Percentiles rank a stretch among this genome's conserved stretches.
These are phyloP conservation scores for Fulvia fulva DNA, from an alignment of 2,329 filamentous ascomycete genomes.

Conservation along the genomic window DNA sequence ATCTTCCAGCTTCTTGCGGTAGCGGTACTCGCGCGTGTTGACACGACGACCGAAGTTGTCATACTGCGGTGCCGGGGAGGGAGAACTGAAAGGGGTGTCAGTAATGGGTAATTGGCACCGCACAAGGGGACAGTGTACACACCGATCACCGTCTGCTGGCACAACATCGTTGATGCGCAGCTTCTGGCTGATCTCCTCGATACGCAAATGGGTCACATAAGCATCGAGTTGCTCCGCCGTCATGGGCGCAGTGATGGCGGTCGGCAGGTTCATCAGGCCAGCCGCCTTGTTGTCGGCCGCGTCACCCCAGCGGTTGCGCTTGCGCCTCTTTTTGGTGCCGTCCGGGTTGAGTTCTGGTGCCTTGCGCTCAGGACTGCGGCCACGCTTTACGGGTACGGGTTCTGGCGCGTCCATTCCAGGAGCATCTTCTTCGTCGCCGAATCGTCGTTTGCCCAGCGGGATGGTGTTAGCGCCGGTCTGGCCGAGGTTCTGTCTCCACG, in stretches of 20 bases:
- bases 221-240: constrained; percentile 97
- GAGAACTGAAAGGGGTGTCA: constrained; percentile 61
- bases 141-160: constrained; percentile 93
- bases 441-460: constrained; percentile 81
- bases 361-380: constrained; percentile 68
- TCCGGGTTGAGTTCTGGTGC: constrained; percentile 50
- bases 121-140: constrained; percentile 37
- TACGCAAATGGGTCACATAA: constrained; percentile 91
- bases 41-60: constrained; percentile 99
- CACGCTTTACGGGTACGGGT: constrained; percentile 65
- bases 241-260: constrained; percentile 95
- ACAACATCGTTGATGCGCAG: constrained; percentile 98
- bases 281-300: constrained; percentile 97
- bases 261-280: constrained; percentile 93
- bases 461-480: constrained; percentile 99
- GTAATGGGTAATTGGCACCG: neutral
- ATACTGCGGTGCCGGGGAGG: constrained; percentile 93
- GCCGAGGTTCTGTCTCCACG: constrained; percentile 65
- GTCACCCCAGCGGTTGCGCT: constrained; percentile 98
- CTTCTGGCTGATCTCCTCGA: constrained; percentile 99
- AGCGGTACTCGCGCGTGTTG: constrained; percentile 97
- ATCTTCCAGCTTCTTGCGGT: constrained; percentile 95
- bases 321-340: constrained; percentile 86
- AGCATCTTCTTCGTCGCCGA: constrained; percentile 61
- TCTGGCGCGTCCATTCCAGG: constrained; percentile 31